Evolutionary conservation across 495 filamentous ascomycete genomes (phyloP).

Genomic region (Penicillium crystallinum): DNA sequence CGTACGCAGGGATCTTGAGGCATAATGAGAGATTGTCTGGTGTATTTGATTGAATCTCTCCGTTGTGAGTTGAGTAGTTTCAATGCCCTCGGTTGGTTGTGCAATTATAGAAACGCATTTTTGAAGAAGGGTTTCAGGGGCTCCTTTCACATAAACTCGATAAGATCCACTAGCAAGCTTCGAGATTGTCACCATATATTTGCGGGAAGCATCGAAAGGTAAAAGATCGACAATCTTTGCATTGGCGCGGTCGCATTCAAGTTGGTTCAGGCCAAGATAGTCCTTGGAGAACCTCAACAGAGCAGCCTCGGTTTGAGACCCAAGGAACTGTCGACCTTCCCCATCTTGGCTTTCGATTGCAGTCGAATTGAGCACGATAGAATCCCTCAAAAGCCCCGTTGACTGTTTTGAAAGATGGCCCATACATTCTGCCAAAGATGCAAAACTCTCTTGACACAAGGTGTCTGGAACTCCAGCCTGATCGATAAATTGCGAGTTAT

Average conservation of each 20-base stretch:
- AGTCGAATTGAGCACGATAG: slow-evolving; percentile 51
- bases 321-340: slow-evolving; percentile 46
- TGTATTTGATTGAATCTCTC: background rate
- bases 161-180: slow-evolving; percentile 47
- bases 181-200: slow-evolving; percentile 52
- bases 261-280: slow-evolving; percentile 43
- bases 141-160: slow-evolving; percentile 54
- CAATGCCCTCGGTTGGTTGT: background rate
- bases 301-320: slow-evolving; percentile 56
- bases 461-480: background rate
- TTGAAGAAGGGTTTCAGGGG: slow-evolving; percentile 50
- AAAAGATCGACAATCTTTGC: slow-evolving; percentile 48
- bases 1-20: slow-evolving; percentile 28
- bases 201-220: slow-evolving; percentile 55
- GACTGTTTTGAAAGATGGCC: background rate
- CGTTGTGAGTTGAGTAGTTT: background rate
- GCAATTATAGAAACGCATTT: slow-evolving; percentile 25
- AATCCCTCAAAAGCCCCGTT: slow-evolving; percentile 19
- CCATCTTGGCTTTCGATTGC: slow-evolving; percentile 50
- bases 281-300: slow-evolving; percentile 50
- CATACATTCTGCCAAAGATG: background rate
- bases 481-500: slow-evolving; percentile 7
- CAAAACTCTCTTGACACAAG: background rate
- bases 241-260: slow-evolving; percentile 45
- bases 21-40: background rate